A percentile compares a stretch with the other conserved stretches of the same genome.
These are phyloP conservation scores for Xylaria telfairii DNA, from an alignment of 495 filamentous ascomycete species.

Conservation along the genomic window DNA sequence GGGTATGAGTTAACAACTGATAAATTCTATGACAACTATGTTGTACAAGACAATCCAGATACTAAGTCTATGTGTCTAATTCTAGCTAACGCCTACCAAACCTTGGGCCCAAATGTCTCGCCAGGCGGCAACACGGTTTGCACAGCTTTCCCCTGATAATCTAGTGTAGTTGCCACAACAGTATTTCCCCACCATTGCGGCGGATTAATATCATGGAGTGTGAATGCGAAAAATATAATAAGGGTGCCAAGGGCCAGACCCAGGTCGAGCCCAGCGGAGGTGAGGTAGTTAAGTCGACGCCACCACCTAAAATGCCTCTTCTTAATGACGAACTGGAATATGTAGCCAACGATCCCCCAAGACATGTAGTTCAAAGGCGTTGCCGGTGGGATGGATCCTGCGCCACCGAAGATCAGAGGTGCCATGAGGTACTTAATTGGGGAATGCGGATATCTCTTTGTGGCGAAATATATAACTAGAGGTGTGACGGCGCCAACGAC, in stretches of 20 bases:
- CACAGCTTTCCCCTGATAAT: slow-evolving; percentile 58
- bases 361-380: slow-evolving; percentile 72
- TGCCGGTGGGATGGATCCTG: slow-evolving; percentile 68
- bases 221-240: slow-evolving; percentile 67
- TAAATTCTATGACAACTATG: not conserved
- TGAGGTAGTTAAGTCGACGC: slow-evolving; percentile 68
- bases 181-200: slow-evolving; percentile 64
- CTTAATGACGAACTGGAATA: slow-evolving; percentile 68
- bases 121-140: slow-evolving; percentile 55
- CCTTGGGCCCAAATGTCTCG: slow-evolving; percentile 64
- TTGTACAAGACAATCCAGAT: not conserved
- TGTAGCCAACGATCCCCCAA: slow-evolving; percentile 69
- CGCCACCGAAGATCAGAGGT: slow-evolving; percentile 72
- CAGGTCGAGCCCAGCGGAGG: slow-evolving; percentile 65
- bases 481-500: slow-evolving; percentile 63
- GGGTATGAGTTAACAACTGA: not conserved
- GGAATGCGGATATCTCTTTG: slow-evolving; percentile 60
- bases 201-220: slow-evolving; percentile 52
- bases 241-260: slow-evolving; percentile 68
- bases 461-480: slow-evolving; percentile 61
- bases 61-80: not conserved
- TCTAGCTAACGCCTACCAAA: slow-evolving; percentile 42
- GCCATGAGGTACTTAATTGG: slow-evolving; percentile 63
- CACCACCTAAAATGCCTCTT: slow-evolving; percentile 69
- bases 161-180: slow-evolving; percentile 56